phyloP scores from a whole-genome alignment of 2,329 filamentous ascomycete species.

The Microcyclospora pomicola region DNA sequence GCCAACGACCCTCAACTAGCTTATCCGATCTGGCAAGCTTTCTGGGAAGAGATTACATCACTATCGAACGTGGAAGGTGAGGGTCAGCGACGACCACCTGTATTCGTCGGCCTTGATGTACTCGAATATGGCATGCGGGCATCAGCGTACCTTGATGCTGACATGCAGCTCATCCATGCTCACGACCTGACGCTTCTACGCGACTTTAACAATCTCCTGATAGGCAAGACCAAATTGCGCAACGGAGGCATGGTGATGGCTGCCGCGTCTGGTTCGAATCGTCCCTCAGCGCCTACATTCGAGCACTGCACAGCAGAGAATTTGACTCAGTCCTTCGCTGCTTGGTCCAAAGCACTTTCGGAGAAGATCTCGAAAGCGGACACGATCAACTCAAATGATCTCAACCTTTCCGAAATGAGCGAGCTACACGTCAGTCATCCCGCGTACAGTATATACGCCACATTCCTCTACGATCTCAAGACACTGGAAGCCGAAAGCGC shows the following conservation, averaged over 20 bases:
- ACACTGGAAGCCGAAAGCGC: conserved; percentile 28
- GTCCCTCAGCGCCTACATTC: conserved; percentile 49
- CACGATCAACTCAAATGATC: no score
- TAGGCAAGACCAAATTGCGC: conserved; percentile 39
- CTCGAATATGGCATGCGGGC: conserved; percentile 68
- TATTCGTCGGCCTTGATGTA: conserved; percentile 67
- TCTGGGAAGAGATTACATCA: conserved; percentile 64
- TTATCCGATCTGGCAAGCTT: conserved; percentile 65
- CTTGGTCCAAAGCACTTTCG: conserved; percentile 7
- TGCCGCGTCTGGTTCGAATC: conserved; percentile 60
- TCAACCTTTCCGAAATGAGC: no score
- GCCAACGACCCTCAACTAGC: conserved; percentile 63
- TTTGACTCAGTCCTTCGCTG: conserved; percentile 6
- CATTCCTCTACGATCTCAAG: conserved; percentile 40
- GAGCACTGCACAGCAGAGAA: conserved; percentile 25
- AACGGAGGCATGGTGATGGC: conserved; percentile 73
- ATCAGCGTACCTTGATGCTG: conserved; percentile 59
- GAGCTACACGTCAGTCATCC: no score
- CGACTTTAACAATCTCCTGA: conserved; percentile 60
- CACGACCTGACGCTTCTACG: conserved; percentile 68
- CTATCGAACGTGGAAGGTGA: conserved; percentile 24
- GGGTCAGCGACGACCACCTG: conserved; percentile 39
- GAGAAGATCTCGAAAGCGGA: conserved; percentile 2
- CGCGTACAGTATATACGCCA: no score
- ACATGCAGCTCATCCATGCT: conserved; percentile 64